Evolutionary conservation across 495 filamentous ascomycete genomes (phyloP).

Genomic region (Rhypophila decipiens): DNA sequence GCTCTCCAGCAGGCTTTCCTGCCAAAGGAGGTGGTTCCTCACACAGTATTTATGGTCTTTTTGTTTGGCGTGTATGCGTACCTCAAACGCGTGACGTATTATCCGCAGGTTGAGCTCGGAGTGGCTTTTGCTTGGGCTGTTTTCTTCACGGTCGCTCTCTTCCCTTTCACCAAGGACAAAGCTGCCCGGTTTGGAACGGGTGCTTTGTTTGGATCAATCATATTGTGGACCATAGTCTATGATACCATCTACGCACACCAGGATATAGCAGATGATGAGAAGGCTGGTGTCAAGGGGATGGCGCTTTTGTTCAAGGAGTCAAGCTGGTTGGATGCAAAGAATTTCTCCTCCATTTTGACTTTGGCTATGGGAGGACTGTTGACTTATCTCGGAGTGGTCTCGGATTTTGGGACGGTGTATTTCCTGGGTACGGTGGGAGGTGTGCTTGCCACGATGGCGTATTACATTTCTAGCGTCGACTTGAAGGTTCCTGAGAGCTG

Average conservation of each 20-base stretch:
- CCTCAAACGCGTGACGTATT: conserved; percentile 16
- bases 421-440: conserved; percentile 24
- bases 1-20: neutral
- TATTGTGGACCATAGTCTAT: conserved; percentile 23
- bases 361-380: neutral
- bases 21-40: neutral
- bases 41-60: neutral
- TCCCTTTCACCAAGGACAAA: neutral
- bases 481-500: conserved; percentile 28
- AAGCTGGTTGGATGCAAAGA: neutral
- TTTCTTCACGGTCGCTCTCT: neutral
- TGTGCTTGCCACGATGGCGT: conserved; percentile 17
- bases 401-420: conserved; percentile 9
- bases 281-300: conserved; percentile 19
- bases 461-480: conserved; percentile 30
- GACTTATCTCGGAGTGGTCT: neutral
- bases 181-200: no score
- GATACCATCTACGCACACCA: conserved; percentile 29
- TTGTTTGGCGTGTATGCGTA: conserved; percentile 14
- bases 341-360: neutral
- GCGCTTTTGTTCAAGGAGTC: neutral
- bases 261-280: conserved; percentile 21
- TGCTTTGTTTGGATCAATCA: conserved; percentile 12
- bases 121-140: conserved; percentile 11
- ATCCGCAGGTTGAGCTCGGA: conserved; percentile 15